Percentiles rank a stretch among this genome's conserved stretches.
Conservation (phyloP, 2,329 filamentous ascomycete genomes). For the Cadophora sp. region DNA sequence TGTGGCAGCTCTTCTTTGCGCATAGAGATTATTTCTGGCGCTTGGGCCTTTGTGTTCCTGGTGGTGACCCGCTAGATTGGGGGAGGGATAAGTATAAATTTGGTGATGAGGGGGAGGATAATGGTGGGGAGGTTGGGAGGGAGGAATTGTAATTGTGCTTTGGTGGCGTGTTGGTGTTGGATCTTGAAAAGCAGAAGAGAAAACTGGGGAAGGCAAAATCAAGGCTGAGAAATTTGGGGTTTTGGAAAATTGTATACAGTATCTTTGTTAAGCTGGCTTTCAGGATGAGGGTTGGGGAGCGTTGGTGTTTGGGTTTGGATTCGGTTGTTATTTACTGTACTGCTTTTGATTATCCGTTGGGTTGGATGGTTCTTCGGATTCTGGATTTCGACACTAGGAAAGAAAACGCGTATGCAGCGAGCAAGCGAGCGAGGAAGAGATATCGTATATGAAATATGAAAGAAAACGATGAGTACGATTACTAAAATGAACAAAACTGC, state of each 20-base stretch:
- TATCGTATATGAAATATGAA: too few relatives aligned
- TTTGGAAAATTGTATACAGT: not conserved
- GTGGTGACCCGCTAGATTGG: slow-evolving; percentile 75
- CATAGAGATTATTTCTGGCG: slow-evolving; percentile 98
- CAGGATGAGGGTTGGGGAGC: not conserved
- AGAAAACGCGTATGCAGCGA: too few relatives aligned
- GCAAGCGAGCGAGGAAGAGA: too few relatives aligned
- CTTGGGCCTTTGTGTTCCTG: slow-evolving; percentile 86
- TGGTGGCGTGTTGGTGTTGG: not conserved
- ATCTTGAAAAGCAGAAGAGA: not conserved
- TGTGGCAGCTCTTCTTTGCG: slow-evolving; percentile 94
- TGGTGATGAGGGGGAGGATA: slow-evolving; percentile 37
- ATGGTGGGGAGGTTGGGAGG: slow-evolving; percentile 14
- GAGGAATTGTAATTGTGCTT: slow-evolving; percentile 17
- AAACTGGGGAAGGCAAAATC: not conserved
- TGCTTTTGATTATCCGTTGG: too few relatives aligned
- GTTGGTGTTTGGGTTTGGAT: not conserved
- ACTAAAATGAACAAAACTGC: too few relatives aligned
- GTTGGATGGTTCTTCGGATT: not conserved
- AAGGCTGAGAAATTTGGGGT: not conserved
- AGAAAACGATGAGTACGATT: too few relatives aligned
- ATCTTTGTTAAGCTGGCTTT: not conserved
- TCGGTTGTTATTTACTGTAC: too few relatives aligned
- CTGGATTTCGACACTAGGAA: too few relatives aligned
- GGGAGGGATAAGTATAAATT: slow-evolving; percentile 58